Conservation (phyloP, 202 grass and related monocot species). For the Dendrocalamus latiflorus region DNA sequence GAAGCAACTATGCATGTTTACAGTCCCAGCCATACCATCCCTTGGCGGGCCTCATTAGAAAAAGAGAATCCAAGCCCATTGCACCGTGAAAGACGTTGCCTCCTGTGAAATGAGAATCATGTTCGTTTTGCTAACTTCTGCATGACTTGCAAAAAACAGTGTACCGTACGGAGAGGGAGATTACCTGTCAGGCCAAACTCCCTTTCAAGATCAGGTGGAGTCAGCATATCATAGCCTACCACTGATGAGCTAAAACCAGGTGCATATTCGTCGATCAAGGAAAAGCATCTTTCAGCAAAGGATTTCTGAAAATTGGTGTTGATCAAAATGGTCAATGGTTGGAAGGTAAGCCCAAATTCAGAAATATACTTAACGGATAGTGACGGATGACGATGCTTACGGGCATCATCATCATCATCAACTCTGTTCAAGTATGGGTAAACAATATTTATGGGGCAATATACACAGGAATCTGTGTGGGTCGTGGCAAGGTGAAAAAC, state of each 20-base stretch:
- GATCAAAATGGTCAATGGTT: conserved; percentile 3
- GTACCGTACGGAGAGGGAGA: no score
- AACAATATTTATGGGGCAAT: background rate
- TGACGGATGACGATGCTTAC: background rate
- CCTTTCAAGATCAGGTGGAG: no score
- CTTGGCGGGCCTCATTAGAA: conserved; percentile 87
- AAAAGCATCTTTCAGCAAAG: conserved; percentile 93
- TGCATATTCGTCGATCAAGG: conserved; percentile 90
- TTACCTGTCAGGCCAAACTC: no score
- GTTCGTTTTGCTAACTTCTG: no score
- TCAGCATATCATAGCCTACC: no score
- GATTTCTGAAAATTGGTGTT: conserved; percentile 59
- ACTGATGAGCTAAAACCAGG: conserved; percentile 84
- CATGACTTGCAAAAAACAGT: no score
- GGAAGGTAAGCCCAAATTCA: background rate
- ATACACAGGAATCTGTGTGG: background rate
- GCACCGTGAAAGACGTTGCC: conserved; percentile 94
- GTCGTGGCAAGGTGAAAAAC: background rate
- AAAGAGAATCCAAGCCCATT: conserved; percentile 91
- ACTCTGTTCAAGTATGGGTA: background rate
- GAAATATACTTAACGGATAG: background rate
- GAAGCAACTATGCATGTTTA: background rate
- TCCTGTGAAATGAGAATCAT: no score
- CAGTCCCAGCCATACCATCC: conserved; percentile 60
- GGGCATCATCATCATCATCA: background rate